These are phyloP conservation scores for Cercis canadensis DNA, from an alignment of 306 rosid genomes.

Conservation along the genomic window DNA sequence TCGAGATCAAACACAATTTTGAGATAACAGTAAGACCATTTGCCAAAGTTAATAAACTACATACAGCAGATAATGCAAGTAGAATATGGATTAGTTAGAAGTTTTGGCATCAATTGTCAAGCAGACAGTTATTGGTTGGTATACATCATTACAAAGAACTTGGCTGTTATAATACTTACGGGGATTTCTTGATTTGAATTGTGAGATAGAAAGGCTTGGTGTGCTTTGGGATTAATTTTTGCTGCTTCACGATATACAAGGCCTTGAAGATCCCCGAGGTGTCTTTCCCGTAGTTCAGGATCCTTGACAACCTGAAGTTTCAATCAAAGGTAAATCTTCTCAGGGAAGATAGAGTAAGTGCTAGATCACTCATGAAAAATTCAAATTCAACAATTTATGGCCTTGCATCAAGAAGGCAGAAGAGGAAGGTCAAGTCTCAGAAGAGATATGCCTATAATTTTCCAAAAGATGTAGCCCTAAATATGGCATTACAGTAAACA, in stretches of 20 bases:
- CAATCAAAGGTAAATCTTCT: background rate
- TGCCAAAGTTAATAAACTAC: background rate
- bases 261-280: constrained; percentile 92
- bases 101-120: constrained; percentile 3
- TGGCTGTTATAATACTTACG: constrained; percentile 53
- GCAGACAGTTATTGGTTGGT: background rate
- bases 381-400: constrained; percentile 7
- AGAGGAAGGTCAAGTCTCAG: constrained; percentile 1
- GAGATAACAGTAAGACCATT: constrained; percentile 9
- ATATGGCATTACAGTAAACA: constrained; percentile 9
- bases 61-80: constrained; percentile 23
- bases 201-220: constrained; percentile 59
- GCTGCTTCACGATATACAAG: constrained; percentile 53
- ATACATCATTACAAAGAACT: background rate
- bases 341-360: background rate
- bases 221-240: constrained; percentile 55
- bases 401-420: constrained; percentile 7
- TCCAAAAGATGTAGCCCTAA: background rate
- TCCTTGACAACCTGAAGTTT: constrained; percentile 72
- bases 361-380: background rate
- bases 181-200: constrained; percentile 71
- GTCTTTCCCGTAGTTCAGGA: constrained; percentile 75
- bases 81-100: constrained; percentile 8
- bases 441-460: constrained; percentile 12
- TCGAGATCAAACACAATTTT: constrained; percentile 4